These are phyloP conservation scores for Rhododendron williamsianum DNA, from an alignment of 148 eudicot species.

Conservation along the genomic window DNA sequence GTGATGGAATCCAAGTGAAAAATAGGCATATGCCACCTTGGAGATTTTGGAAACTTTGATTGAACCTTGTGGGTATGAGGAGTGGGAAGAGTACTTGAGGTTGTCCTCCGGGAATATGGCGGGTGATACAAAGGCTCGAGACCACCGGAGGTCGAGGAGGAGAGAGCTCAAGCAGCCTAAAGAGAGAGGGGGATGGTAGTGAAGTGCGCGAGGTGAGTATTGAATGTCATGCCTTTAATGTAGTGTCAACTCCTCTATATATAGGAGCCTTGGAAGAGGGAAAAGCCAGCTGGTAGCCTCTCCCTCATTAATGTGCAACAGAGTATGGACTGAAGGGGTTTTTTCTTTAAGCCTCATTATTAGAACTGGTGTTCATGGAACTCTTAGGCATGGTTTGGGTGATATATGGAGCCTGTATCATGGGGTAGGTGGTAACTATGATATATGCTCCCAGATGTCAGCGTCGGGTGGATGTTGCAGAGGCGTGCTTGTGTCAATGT, in stretches of 20 bases:
- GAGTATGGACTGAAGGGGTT: background rate
- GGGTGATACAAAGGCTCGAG: background rate
- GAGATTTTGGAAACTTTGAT: background rate
- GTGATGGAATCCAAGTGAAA: background rate
- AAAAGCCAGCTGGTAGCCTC: background rate
- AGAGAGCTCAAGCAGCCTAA: background rate
- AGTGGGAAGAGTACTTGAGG: background rate
- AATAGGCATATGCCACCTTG: background rate
- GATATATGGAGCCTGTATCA: background rate
- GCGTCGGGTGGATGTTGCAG: background rate
- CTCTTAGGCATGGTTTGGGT: background rate
- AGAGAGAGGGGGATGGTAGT: background rate
- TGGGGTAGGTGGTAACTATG: background rate
- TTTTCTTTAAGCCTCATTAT: background rate
- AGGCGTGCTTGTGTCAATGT: background rate
- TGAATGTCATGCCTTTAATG: background rate
- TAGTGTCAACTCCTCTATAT: background rate
- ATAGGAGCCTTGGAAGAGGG: background rate
- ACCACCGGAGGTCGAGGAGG: background rate
- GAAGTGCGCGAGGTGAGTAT: background rate
- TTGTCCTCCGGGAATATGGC: background rate
- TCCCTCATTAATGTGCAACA: background rate
- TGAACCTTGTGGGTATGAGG: background rate
- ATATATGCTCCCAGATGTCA: background rate
- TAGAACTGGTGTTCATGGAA: background rate